Evolutionary conservation across 2,329 filamentous ascomycete species (phyloP).

Genomic region (Penicillium sp.): DNA sequence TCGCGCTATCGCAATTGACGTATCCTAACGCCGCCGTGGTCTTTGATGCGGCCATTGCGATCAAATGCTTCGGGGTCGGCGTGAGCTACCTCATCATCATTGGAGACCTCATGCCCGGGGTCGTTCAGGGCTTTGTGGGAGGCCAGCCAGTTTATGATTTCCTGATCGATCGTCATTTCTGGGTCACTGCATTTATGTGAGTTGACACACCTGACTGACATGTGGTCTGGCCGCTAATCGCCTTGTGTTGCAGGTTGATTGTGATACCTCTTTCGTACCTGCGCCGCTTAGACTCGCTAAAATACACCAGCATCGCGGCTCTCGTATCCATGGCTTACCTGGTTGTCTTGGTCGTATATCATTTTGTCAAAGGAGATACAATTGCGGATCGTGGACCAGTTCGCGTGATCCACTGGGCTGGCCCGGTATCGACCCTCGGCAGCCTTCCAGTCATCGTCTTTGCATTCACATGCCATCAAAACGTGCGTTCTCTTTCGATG

Average conservation of each 20-base stretch:
- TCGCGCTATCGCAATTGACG: conserved; percentile 93
- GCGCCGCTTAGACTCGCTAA: conserved; percentile 86
- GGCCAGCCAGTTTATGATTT: conserved; percentile 65
- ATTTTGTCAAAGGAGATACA: conserved; percentile 77
- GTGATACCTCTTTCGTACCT: conserved; percentile 94
- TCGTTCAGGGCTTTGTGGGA: conserved; percentile 75
- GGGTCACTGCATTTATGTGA: conserved; percentile 95
- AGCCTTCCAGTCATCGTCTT: conserved; percentile 95
- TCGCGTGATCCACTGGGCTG: conserved; percentile 73
- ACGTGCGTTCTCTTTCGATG: conserved; percentile 55
- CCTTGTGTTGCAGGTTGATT: conserved; percentile 59
- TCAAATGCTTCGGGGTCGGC: conserved; percentile 97
- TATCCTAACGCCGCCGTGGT: conserved; percentile 94
- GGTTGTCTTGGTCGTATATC: conserved; percentile 87
- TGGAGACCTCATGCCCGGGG: conserved; percentile 95
- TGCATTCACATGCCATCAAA: conserved; percentile 99
- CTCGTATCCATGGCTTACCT: conserved; percentile 92
- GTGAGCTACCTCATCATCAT: conserved; percentile 99
- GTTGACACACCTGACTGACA: not conserved
- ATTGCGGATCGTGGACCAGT: conserved; percentile 71
- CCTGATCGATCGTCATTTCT: conserved; percentile 86
- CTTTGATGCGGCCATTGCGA: conserved; percentile 91
- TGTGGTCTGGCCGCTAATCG: conserved; percentile 12
- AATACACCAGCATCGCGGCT: conserved; percentile 92
- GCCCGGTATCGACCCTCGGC: conserved; percentile 73